Evolutionary conservation across 192 early-diverging fungal genomes (phyloP), one percentile per base, ranked within the genome.

Genomic region (Backusella parvicylindrica): DNA sequence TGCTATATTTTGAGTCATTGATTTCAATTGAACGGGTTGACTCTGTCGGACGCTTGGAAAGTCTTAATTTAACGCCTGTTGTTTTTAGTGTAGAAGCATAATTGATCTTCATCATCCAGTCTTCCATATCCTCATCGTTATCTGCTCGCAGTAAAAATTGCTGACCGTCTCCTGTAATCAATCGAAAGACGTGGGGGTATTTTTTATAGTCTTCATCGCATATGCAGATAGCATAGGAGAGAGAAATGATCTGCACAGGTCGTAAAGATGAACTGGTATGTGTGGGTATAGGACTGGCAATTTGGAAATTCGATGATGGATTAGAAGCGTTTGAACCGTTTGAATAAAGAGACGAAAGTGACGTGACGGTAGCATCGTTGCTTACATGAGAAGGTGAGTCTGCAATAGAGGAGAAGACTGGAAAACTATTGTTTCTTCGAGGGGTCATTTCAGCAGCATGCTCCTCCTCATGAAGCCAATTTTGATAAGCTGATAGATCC

Each of bases 51-150:
- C 56, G 13, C 33, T n/a, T 64, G n/a, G 68, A 68, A 6, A 71
- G 68, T 23, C 78, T 64, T 23, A 84, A 69, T 71, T 79, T 73
- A 1, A 88, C 80, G 1, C 85, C 86, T 2, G 78, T 78, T 11
- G 91, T 88, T 75, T 92, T 94, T 77, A 94, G 86, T 16, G 92
- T 85, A 6, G 92, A 88, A 0, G 92, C 92, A 76, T 92, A 94
- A 83, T 94, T 94, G 67, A 94, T 90, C 49, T 89, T 88, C 37
- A 86, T 81, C 85, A 94, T 92, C 93, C 93, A 94, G 74, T 94
- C 91, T 33, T 92, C 89, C 81, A 94, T 90, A 26, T 90, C 87
- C 36, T 87, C 83, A 72, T 92, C 91, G 60, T 81, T 84, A 6
- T 91, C 82, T 6, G 91, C 90, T 80, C 90, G 84, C 70, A 94